These are phyloP conservation scores for Linum usitatissimum DNA, from an alignment of 345 rosid genomes.

Conservation along the genomic window DNA sequence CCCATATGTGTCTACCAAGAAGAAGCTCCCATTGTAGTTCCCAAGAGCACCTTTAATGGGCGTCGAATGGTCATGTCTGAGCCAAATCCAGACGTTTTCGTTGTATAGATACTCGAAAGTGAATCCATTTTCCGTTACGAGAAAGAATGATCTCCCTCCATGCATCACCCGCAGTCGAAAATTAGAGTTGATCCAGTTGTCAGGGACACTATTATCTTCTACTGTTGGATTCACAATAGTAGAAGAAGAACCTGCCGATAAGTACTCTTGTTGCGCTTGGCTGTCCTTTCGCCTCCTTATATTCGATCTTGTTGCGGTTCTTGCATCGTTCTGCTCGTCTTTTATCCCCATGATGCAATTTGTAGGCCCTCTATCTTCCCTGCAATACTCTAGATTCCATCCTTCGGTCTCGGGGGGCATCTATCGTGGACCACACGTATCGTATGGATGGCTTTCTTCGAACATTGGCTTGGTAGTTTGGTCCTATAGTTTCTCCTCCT, in stretches of 20 bases:
- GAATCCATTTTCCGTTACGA: constrained; percentile 40
- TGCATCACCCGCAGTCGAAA: constrained; percentile 49
- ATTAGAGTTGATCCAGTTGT: constrained; percentile 32
- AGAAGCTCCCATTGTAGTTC: constrained; percentile 58
- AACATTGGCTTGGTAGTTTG: constrained; percentile 25
- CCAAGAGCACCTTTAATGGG: constrained; percentile 46
- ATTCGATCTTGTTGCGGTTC: constrained; percentile 24
- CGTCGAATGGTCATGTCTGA: constrained; percentile 55
- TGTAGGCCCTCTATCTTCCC: constrained; percentile 51
- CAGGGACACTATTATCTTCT: constrained; percentile 22
- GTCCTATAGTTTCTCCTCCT: constrained; percentile 50
- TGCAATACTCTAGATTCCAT: constrained; percentile 69
- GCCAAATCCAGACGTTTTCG: constrained; percentile 57
- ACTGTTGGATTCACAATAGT: constrained; percentile 10
- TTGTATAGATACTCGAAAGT: constrained; percentile 48
- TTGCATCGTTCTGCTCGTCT: constrained; percentile 39
- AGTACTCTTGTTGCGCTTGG: constrained; percentile 33
- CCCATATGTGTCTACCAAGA: constrained; percentile 42
- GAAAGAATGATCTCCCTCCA: constrained; percentile 44
- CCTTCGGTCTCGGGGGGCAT: constrained; percentile 67
- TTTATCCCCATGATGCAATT: constrained; percentile 47
- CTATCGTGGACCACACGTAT: constrained; percentile 44
- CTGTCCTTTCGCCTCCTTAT: constrained; percentile 40
- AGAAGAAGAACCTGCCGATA: constrained; percentile 15
- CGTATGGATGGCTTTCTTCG: constrained; percentile 30